A percentile compares a stretch with the other conserved stretches of the same genome.
Conservation (phyloP, 1,284 basidiomycete genomes). For the Boletus smithii region DNA sequence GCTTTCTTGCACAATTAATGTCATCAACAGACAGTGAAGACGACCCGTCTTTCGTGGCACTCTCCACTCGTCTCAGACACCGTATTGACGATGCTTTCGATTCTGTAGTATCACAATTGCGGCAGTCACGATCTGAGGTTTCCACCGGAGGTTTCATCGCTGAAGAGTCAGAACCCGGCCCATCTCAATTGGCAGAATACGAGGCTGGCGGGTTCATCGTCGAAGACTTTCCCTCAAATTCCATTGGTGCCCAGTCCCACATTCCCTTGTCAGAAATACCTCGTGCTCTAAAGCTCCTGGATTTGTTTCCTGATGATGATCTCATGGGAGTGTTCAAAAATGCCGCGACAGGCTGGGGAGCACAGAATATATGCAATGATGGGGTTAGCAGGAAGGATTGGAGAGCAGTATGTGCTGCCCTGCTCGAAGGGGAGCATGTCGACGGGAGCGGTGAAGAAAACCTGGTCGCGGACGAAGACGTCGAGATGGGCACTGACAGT, state of each 20-base stretch:
- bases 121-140: neutral
- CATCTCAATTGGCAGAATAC: slow-evolving; percentile 12
- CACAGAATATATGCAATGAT: slow-evolving; percentile 17
- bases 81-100: slow-evolving; percentile 33
- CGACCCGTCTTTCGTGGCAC: slow-evolving; percentile 25
- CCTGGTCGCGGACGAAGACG: slow-evolving; percentile 23
- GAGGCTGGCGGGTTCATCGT: slow-evolving; percentile 32
- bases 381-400: slow-evolving; percentile 61
- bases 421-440: slow-evolving; percentile 44
- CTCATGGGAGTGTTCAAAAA: slow-evolving; percentile 66
- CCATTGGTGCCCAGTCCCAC: slow-evolving; percentile 6
- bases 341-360: slow-evolving; percentile 65
- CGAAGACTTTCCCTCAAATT: slow-evolving; percentile 13
- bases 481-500: slow-evolving; percentile 24
- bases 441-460: slow-evolving; percentile 23
- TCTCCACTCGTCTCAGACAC: slow-evolving; percentile 20
- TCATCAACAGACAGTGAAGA: slow-evolving; percentile 15
- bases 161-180: slow-evolving; percentile 14
- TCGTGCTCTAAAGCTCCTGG: slow-evolving; percentile 57
- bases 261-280: slow-evolving; percentile 61
- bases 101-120: slow-evolving; percentile 6
- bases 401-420: slow-evolving; percentile 68
- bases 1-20: too few relatives aligned
- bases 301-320: slow-evolving; percentile 65
- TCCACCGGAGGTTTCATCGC: slow-evolving; percentile 17